A percentile compares a stretch with the other conserved stretches of the same genome.
Evolutionary conservation across 257 asterid genomes (phyloP).

Genomic region (Misopates orontium): DNA sequence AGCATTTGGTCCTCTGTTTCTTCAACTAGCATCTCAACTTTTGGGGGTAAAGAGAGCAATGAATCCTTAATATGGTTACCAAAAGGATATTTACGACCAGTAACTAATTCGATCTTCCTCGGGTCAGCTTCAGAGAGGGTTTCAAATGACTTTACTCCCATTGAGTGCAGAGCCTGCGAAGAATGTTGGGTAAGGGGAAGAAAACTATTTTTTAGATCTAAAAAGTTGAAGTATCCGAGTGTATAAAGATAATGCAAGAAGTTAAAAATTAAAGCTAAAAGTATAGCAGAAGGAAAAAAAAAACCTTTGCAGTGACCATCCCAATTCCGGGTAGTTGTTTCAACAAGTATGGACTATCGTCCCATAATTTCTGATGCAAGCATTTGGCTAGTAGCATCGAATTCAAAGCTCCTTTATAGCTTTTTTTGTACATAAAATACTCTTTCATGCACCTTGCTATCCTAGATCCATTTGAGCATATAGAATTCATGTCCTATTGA

Average conservation of each 20-base stretch:
- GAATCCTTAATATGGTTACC: slow-evolving; percentile 96
- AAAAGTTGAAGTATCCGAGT: slow-evolving; percentile 12
- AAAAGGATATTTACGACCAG: slow-evolving; percentile 91
- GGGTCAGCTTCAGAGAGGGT: slow-evolving; percentile 87
- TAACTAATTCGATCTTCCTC: slow-evolving; percentile 84
- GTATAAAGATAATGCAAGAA: slow-evolving; percentile 19
- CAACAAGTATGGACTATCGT: slow-evolving; percentile 89
- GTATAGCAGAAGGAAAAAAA: slow-evolving; percentile 10
- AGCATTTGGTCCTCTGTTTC: slow-evolving; percentile 58
- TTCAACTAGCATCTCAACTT: slow-evolving; percentile 69
- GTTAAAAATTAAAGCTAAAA: not conserved
- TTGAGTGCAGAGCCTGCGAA: slow-evolving; percentile 80
- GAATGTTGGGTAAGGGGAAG: slow-evolving; percentile 27
- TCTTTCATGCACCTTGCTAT: slow-evolving; percentile 96
- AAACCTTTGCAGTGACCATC: slow-evolving; percentile 98
- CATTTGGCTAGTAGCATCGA: slow-evolving; percentile 76
- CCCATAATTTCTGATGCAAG: slow-evolving; percentile 89
- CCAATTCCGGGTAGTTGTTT: slow-evolving; percentile 98
- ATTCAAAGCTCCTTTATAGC: slow-evolving; percentile 78
- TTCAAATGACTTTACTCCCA: slow-evolving; percentile 87
- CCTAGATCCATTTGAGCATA: slow-evolving; percentile 90
- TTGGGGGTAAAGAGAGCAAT: slow-evolving; percentile 73
- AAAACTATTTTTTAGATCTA: slow-evolving; percentile 14
- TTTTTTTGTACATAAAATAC: slow-evolving; percentile 71
- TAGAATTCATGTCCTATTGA: slow-evolving; percentile 70